Base-by-base conservation (phyloP, 352 stramenopile genomes). In the Globisporangium camurandrum region DNA sequence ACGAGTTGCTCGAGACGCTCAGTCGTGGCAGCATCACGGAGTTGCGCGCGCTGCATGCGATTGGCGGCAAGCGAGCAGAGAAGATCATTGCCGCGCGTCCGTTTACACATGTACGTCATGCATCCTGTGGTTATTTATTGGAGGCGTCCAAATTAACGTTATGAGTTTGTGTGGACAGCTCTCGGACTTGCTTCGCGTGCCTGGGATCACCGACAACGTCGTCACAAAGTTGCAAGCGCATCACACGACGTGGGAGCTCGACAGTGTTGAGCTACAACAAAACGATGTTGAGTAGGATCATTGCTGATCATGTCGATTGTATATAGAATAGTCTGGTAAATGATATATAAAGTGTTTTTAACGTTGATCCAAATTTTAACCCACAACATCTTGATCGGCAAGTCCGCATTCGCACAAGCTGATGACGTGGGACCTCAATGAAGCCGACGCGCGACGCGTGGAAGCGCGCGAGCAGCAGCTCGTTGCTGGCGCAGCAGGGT, bases 51-150 rank as follows among this genome's bases (percentile, higher is more conserved):
- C 60, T 87, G 22, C 64, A 68, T 14, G 61, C 64, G 9, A 85
- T 87, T 37, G 72, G 75, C 22, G 61, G 52, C 39, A 87, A 81
- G 50, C 64, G 69, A 1, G 72, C 72, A 22, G 61, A 71, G 14
- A 62, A 74, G 23, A 64, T 85, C 24, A 41, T 79, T 0, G 59
- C 62, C 19, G 30, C 50, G 27, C 63, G 75, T 22, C 75, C 70
- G 12, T 84, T 74, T 45, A 31, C 64, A 0, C 53, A 76, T 64
- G 69, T 75, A 10, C 23, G 39, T 22, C 11, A 8, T n/a, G 31
- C 28, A 31, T 22, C 7, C 3, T 45, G 24, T 46, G 19, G 24
- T 42, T 37, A 20, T 33, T n/a, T 8, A 14, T 34, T 8, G 12
- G 8, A 5, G 9, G 8, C 33, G 19, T 20, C 17, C 33, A 0